Base-by-base conservation (phyloP, 1,139 yeast genomes). In the Magnusiomyces fungicola region DNA sequence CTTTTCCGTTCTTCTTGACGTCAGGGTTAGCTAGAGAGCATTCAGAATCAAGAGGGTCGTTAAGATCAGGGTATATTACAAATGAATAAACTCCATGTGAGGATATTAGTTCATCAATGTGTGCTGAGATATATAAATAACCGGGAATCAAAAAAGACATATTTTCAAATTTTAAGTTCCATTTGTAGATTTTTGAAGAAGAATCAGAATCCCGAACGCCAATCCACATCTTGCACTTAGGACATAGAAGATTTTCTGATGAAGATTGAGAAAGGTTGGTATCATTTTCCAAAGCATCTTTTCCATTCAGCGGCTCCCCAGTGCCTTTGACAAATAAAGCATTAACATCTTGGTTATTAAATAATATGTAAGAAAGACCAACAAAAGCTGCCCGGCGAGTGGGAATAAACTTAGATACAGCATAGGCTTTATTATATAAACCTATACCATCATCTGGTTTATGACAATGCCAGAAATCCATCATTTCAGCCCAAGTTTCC, bases 401-500 rank as follows among this genome's bases (percentile, higher is more conserved):
- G 0, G 94, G 88, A 16, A 62, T 67, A 48, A 85, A 65, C 1
- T 67, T 62, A 29, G 66, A 54, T 40, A 57, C 55, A 6, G 66
- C 57, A 45, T 60, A 61, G 40, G 56, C 55, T 2, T 56, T 57
- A 34, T 59, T 53, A 59, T 53, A 56, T 42, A 61, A 50, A 14
- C 16, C 22, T 22, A 67, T 62, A 36, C 69, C 64, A 22, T 58
- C 58, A 27, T 71, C 70, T 0, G 98, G 97, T 62, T 89, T 89
- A 63, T 92, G 97, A 62, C 98, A 92, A 64, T 92, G 97, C 98
- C 98, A 92, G 56, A 84, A 85, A 54, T 92, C 97, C 96, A 92
- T 85, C 76, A 92, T 72, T 62, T 92, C 98, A 12, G 85, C 79
- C 98, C 98, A 92, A 49, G 80, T 72, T 59, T 89, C 97, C 1